Evolutionary conservation across 139 green algal species (phyloP), one percentile per base, ranked within the genome.

Genomic region (Asterochloris erici): DNA sequence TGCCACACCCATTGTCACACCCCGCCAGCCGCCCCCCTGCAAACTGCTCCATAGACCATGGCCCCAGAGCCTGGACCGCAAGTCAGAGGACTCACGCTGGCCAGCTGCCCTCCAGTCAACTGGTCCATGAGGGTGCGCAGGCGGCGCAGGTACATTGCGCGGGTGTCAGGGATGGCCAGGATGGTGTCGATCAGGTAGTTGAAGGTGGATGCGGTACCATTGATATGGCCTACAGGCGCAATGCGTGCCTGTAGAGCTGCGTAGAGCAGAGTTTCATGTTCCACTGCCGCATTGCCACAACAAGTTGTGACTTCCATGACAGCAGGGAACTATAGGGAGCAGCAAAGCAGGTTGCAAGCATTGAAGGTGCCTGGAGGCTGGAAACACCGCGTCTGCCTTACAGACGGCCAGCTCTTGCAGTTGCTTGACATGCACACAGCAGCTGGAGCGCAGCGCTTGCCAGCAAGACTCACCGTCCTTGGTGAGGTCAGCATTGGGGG

Each of bases 161-260:
- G 89, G 0, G 92, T 95, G n/a, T 75, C 78, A 0, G 84, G 81
- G 11, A 95, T 82, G 2, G 90, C 87, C 68, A 97, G 77, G 1
- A 98, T 73, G 15, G 93, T 90, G 79, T 98, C 93, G 61, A 91
- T 88, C 9, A 98, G 86, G 85, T 96, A 90, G 90, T 98, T 98
- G 89, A 93, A 98, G 0, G 92, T 96, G 26, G 91, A 90, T 6
- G 74, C 17, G 0, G 92, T 85, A 21, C 92, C 92, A 16, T 73
- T 79, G 74, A 79, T 78, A 16, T 68, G 13, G 19, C 75, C 73
- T 82, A 47, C 75, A 82, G 14, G 38, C 74, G 68, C 16, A 77
- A 29, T 4, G n/a, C 71, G 9, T 21, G n/a, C 4, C 1, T 77
- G n/a, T 24, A 12, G n/a, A 77, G 71, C 1, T 77, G n/a, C n/a